Evolutionary conservation across 1,139 yeast species (phyloP).

Genomic region (Suhomyces bokatorum): DNA sequence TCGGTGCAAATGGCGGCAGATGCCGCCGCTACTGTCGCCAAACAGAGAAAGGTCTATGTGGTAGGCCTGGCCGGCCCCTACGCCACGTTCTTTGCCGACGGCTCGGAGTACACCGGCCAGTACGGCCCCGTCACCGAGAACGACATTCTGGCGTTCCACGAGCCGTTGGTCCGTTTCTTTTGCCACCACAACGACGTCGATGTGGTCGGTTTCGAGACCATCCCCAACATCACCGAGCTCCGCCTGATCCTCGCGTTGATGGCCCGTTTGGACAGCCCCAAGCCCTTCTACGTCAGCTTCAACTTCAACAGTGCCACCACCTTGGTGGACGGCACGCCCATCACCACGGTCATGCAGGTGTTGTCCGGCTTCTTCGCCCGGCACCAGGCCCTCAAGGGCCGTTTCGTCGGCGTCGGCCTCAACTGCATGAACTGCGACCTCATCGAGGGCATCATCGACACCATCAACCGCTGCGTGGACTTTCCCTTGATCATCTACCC

Average conservation of each 20-base stretch:
- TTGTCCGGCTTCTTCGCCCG: constrained; percentile 16
- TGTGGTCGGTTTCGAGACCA: constrained; percentile 62
- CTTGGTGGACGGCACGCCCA: constrained; percentile 37
- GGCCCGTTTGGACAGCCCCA: constrained; percentile 15
- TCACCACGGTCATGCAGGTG: constrained; percentile 24
- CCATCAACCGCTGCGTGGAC: constrained; percentile 19
- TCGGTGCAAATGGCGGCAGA: constrained; percentile 32
- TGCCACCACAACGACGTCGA: constrained; percentile 43
- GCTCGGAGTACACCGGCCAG: constrained; percentile 68
- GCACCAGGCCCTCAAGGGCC: constrained; percentile 11
- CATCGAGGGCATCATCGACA: constrained; percentile 22
- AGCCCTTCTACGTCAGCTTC: constrained; percentile 34
- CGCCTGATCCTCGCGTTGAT: constrained; percentile 31
- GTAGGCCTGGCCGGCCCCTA: constrained; percentile 74
- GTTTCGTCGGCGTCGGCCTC: constrained; percentile 39
- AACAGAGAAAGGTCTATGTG: constrained; percentile 29
- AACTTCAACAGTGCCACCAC: constrained; percentile 25
- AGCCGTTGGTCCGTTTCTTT: constrained; percentile 45
- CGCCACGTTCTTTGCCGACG: constrained; percentile 65
- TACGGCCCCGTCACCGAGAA: constrained; percentile 38
- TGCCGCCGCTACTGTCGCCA: constrained; percentile 32
- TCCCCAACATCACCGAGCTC: constrained; percentile 57
- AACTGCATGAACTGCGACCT: constrained; percentile 38
- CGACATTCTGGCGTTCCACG: constrained; percentile 48
- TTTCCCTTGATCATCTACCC: constrained; percentile 50